phyloP scores from a whole-genome alignment of 352 stramenopile genomes.

The Phytophthora hybrid region DNA sequence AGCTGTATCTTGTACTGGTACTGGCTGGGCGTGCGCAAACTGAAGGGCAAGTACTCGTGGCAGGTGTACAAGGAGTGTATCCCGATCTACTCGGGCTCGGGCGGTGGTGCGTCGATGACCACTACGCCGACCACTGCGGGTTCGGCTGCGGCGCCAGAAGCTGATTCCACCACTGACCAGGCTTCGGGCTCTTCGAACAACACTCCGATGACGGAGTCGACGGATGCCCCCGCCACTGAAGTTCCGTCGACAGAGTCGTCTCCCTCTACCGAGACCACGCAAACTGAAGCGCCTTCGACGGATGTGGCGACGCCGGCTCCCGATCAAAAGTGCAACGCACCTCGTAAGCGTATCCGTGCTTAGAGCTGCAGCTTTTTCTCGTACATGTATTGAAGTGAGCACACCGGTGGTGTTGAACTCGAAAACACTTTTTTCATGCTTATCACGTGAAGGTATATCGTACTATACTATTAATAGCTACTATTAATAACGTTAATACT shows the following conservation, averaged over 20 bases:
- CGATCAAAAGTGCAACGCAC: constrained; percentile 25
- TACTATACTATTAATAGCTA: too few relatives aligned
- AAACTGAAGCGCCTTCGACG: constrained; percentile 19
- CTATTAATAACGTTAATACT: too few relatives aligned
- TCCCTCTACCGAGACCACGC: background rate
- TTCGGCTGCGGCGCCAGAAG: constrained; percentile 17
- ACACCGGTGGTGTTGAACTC: too few relatives aligned
- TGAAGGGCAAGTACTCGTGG: constrained; percentile 45
- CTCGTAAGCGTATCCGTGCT: constrained; percentile 22
- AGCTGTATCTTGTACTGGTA: constrained; percentile 48
- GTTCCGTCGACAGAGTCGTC: constrained; percentile 6
- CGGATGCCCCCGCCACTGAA: constrained; percentile 13
- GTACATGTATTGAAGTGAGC: too few relatives aligned
- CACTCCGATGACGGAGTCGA: constrained; percentile 9
- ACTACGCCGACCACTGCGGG: constrained; percentile 21
- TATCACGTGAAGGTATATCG: too few relatives aligned
- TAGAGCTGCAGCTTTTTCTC: background rate
- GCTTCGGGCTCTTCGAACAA: constrained; percentile 8
- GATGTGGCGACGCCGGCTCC: constrained; percentile 10
- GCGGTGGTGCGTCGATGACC: background rate
- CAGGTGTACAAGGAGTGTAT: constrained; percentile 59
- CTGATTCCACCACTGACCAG: constrained; percentile 3
- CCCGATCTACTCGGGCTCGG: constrained; percentile 27
- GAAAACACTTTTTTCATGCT: too few relatives aligned
- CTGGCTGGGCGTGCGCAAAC: constrained; percentile 47